phyloP scores from a whole-genome alignment of 176 grass and related monocot species.

The Aegilops speltoides region DNA sequence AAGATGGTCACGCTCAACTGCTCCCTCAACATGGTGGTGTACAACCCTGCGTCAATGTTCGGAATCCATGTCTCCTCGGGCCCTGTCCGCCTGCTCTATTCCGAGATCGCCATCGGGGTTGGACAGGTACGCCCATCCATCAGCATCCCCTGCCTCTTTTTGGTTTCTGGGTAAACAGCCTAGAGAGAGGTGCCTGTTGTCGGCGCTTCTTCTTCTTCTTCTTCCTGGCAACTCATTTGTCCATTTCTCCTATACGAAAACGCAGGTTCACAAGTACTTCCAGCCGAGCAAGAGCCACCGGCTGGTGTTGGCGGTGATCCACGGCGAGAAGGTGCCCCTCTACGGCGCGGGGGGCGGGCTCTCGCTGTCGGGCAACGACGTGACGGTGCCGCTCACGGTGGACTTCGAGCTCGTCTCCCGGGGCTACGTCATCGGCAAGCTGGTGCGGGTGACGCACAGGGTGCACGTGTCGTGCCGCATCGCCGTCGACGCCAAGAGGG shows the following conservation, averaged over 20 bases:
- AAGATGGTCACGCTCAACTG: constrained; percentile 90
- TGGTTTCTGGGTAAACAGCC: background rate
- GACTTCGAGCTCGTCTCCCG: constrained; percentile 71
- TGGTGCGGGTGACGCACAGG: constrained; percentile 86
- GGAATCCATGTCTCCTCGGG: constrained; percentile 97
- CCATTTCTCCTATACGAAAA: background rate
- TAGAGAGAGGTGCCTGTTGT: background rate
- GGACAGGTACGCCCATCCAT: constrained; percentile 54
- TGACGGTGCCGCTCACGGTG: constrained; percentile 65
- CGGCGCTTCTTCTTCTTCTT: background rate
- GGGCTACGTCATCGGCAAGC: constrained; percentile 84
- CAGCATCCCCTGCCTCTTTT: constrained; percentile 7
- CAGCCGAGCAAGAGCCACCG: constrained; percentile 92
- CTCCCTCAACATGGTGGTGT: constrained; percentile 68
- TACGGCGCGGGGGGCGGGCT: constrained; percentile 78
- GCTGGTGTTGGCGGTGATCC: constrained; percentile 39
- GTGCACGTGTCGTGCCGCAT: constrained; percentile 64
- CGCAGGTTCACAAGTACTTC: constrained; percentile 83
- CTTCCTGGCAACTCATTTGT: background rate
- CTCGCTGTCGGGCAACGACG: constrained; percentile 48
- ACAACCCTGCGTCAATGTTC: constrained; percentile 85
- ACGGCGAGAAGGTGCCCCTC: constrained; percentile 79
- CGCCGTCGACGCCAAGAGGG: constrained; percentile 50
- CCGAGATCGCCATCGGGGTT: constrained; percentile 70
- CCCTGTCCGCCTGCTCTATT: constrained; percentile 72